A percentile compares a stretch with the other conserved stretches of the same genome.
These are phyloP conservation scores for Ogataea hybrid DNA, from an alignment of 1,139 yeast species.

Conservation along the genomic window DNA sequence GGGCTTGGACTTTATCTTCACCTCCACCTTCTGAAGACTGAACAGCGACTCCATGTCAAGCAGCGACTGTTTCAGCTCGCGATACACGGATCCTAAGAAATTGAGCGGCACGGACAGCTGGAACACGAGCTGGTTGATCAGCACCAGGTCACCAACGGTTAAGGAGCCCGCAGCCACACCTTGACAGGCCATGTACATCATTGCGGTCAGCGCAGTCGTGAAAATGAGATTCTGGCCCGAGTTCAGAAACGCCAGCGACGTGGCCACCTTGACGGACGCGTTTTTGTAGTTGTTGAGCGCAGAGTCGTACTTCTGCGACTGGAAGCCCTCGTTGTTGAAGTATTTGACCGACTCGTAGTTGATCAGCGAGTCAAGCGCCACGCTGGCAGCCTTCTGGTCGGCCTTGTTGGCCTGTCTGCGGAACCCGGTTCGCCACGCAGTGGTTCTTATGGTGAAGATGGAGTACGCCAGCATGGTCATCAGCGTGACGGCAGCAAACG, in stretches of 20 bases:
- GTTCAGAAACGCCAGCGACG: constrained; percentile 85
- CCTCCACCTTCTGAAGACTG: constrained; percentile 72
- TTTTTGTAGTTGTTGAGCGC: constrained; percentile 76
- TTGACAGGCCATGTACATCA: constrained; percentile 99
- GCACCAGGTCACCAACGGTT: constrained; percentile 94
- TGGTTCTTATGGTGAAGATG: constrained; percentile 82
- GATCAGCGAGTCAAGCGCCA: constrained; percentile 90
- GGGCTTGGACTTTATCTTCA: constrained; percentile 60
- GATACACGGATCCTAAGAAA: constrained; percentile 90
- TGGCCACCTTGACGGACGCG: constrained; percentile 85
- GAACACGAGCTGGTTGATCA: constrained; percentile 92
- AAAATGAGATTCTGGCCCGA: constrained; percentile 92
- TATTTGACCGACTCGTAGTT: constrained; percentile 94
- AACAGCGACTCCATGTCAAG: constrained; percentile 92
- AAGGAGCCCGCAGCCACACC: constrained; percentile 82
- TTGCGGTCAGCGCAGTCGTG: constrained; percentile 86
- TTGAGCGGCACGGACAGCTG: constrained; percentile 93
- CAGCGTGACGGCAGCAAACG: constrained; percentile 87
- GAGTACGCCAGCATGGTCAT: constrained; percentile 87
- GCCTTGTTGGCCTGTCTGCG: constrained; percentile 91
- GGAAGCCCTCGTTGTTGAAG: constrained; percentile 84
- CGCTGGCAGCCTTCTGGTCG: constrained; percentile 91
- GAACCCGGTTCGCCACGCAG: constrained; percentile 95
- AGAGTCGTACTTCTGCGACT: constrained; percentile 75
- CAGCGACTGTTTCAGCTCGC: constrained; percentile 89